Conservation (phyloP, 768 basidiomycete species). For the Scleroderma citrinum region DNA sequence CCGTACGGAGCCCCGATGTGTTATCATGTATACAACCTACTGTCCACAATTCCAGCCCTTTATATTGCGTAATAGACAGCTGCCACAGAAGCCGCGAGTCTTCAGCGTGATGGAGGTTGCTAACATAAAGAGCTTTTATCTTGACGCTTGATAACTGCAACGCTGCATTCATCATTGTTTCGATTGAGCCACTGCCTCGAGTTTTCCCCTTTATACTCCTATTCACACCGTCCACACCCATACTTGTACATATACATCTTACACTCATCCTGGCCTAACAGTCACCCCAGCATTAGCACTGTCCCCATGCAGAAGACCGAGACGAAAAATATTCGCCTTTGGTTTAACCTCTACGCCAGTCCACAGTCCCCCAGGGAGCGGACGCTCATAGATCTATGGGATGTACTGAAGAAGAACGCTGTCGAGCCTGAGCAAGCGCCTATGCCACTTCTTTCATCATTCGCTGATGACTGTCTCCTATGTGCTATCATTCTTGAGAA, state of each 20-base stretch:
- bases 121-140: too few species aligned
- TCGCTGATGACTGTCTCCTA: slow-evolving; percentile 26
- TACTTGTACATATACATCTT: neutral
- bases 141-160: too few species aligned
- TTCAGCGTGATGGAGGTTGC: too few species aligned
- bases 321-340: slow-evolving; percentile 11
- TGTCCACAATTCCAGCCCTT: too few species aligned
- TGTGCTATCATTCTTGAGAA: slow-evolving; percentile 17
- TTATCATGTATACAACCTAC: neutral
- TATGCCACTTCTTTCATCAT: slow-evolving; percentile 14
- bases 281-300: too few species aligned
- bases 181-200: too few species aligned
- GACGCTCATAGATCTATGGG: slow-evolving; percentile 14
- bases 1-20: neutral
- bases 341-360: neutral
- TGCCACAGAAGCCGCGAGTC: too few species aligned
- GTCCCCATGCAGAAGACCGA: slow-evolving; percentile 8
- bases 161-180: too few species aligned
- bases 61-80: too few species aligned
- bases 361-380: neutral
- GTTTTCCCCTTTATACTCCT: too few species aligned
- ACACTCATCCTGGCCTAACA: too few species aligned
- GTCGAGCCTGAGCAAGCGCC: slow-evolving; percentile 25
- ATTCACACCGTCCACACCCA: too few species aligned
- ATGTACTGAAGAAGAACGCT: slow-evolving; percentile 14